Base-by-base conservation (phyloP, 306 rosid genomes). In the Styphnolobium japonicum region DNA sequence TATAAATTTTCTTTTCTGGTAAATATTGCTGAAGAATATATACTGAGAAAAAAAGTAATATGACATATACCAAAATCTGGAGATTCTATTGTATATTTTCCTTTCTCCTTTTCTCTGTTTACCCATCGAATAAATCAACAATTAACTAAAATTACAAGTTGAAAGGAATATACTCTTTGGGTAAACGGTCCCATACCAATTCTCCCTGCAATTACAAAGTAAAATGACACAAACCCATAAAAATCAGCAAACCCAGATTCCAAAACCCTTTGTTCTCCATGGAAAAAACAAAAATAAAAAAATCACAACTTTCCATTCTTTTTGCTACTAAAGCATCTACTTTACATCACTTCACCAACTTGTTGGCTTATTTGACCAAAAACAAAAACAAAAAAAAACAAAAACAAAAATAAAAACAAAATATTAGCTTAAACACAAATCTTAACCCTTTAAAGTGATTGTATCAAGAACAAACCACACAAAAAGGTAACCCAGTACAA, bases 231-330 rank as follows among this genome's bases (percentile, higher is more conserved):
- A 76, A 25, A 22, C 27, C 61, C 56, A 56, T 77, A 25, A 75
- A 53, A 58, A 67, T 77, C 74, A 75, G 75, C 25, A 77, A 77
- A 75, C 80, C 78, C 71, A 83, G 83, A 88, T 85, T 83, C 82
- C 81, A 55, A 85, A 79, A 82, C 81, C 78, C 36, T 45, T 55
- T 25, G 23, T 37, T 73, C 81, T 55, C 49, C 61, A 68, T 55
- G 12, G 64, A 21, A 81, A 67, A 57, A 10, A n/a, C n/a, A n/a
- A n/a, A 0, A 19, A 27, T 27, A 55, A 37, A 48, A n/a, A 67
- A 55, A 61, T 0, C 40, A 31, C 46, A 52, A 74, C 23, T 73
- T 68, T 6, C 5, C 71, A 74, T 74, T 63, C 34, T 25, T 4
- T 43, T 60, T 52, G 53, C 36, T 43, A 68, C 63, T 68, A 61